phyloP scores from a whole-genome alignment of 1,139 yeast genomes.

The Candida pseudoviswanathii region DNA sequence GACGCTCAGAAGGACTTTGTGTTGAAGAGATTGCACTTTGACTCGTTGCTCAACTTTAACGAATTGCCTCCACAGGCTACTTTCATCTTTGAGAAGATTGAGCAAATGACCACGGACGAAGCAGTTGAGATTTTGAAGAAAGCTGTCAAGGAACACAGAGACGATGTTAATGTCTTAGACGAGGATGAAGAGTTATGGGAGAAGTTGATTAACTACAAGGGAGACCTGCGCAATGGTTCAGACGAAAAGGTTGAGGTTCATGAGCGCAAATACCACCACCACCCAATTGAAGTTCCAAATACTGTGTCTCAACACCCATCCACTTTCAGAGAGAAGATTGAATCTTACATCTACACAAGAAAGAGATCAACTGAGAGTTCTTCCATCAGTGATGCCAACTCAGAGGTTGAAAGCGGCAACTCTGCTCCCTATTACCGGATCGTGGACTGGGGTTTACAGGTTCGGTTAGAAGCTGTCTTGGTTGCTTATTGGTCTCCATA shows the following conservation, averaged over 20 bases:
- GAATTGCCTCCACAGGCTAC: constrained; percentile 29
- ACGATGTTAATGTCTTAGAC: constrained; percentile 19
- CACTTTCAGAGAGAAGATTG: background rate
- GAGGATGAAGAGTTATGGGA: constrained; percentile 1
- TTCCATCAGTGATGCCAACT: background rate
- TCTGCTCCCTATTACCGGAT: constrained; percentile 12
- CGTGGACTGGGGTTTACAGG: constrained; percentile 39
- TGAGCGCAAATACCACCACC: background rate
- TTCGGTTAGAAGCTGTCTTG: constrained; percentile 41
- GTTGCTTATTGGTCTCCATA: constrained; percentile 50
- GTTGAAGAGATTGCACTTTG: constrained; percentile 29
- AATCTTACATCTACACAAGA: background rate
- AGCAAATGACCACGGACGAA: constrained; percentile 23
- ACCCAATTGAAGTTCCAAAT: background rate
- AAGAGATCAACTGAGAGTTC: background rate
- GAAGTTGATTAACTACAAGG: background rate
- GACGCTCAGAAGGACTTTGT: constrained; percentile 28
- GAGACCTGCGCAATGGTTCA: background rate
- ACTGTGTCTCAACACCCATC: no score
- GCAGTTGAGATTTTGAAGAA: constrained; percentile 23
- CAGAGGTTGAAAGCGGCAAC: no score
- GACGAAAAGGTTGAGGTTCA: background rate
- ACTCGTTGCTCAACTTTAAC: constrained; percentile 26
- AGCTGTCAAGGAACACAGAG: constrained; percentile 20
- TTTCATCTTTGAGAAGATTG: constrained; percentile 33